Base-by-base conservation (phyloP, 148 eudicot species). In the Beta vulgaris region DNA sequence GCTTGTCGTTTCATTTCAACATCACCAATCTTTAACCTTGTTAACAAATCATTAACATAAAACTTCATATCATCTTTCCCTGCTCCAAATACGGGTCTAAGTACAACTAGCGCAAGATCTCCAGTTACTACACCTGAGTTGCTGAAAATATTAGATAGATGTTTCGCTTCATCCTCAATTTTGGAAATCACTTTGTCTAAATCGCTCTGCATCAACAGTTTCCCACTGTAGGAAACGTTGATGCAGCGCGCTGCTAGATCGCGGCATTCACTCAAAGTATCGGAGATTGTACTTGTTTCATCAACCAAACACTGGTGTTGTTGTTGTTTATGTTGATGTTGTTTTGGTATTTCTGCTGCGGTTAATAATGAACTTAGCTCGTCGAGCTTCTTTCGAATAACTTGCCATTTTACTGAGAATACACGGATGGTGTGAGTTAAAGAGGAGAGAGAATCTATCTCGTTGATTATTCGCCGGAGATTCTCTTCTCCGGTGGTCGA, bases 121-220 rank as follows among this genome's bases (percentile, higher is more conserved):
- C 86, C 80, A 1, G 82, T 81, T 9, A 88, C 63, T 26, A 89
- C 61, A 0, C 92, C 92, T 14, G 66, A 64, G 8, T 32, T 77
- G 1, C 78, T 80, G 81, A 84, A 84, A 1, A 90, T 85, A 21
- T 77, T 87, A 0, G 79, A 44, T 0, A 95, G 61, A 7, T 53
- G 74, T 26, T 73, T 84, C 2, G 69, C n/a, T 6, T 80, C 86
- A 9, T 39, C 14, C 49, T 89, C 91, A 3, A 95, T 62, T 36
- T 79, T 89, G 2, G 85, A 82, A 9, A 83, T 72, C 2, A 85
- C 61, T 21, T 78, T 68, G 73, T 91, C 93, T 43, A 95, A 87
- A 64, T 95, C 90, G 55, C 99, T 95, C 72, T 95, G 93, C 99
- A 90, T 95, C 29, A 84, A 69, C 19, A 95, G 82, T 82, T 95